A percentile compares a stretch with the other conserved stretches of the same genome.
Evolutionary conservation across 2,329 filamentous ascomycete genomes (phyloP).

Genomic region (Colletotrichum phormii): DNA sequence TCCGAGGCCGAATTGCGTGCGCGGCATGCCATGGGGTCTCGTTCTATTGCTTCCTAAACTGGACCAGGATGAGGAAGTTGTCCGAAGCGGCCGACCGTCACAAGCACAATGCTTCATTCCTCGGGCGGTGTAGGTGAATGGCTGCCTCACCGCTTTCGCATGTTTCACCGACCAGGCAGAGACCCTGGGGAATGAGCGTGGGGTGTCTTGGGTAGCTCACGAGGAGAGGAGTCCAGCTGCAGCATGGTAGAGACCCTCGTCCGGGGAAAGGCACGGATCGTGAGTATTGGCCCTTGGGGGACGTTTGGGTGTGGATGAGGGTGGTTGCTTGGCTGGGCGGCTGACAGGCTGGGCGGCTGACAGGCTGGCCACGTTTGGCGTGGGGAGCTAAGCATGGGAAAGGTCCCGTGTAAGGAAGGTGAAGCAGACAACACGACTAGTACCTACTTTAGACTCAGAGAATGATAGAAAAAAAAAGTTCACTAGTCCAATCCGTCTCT

Average conservation of each 20-base stretch:
- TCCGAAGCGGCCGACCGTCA: slow-evolving; percentile 11
- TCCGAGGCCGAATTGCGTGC: neutral
- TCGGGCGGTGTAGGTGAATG: slow-evolving; percentile 24
- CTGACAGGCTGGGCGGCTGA: neutral
- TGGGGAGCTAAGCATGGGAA: neutral
- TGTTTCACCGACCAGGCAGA: slow-evolving; percentile 31
- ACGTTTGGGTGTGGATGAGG: slow-evolving; percentile 1
- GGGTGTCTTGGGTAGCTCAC: slow-evolving; percentile 9
- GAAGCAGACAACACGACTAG: neutral
- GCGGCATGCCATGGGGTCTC: neutral
- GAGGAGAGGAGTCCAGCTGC: neutral
- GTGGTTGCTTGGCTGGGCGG: neutral
- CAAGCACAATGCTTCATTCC: neutral
- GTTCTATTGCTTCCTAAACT: neutral
- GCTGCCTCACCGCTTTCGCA: slow-evolving; percentile 32
- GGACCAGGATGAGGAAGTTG: neutral
- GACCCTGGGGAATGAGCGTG: slow-evolving; percentile 28
- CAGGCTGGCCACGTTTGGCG: neutral
- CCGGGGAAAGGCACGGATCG: slow-evolving; percentile 18
- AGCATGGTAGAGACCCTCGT: neutral
- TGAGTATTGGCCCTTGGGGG: neutral
- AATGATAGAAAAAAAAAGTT: neutral
- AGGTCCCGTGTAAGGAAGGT: neutral
- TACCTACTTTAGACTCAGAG: neutral
- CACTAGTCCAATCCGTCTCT: slow-evolving; percentile 7